phyloP scores from a whole-genome alignment of 768 basidiomycete species.

The Hygrophorus russula region DNA sequence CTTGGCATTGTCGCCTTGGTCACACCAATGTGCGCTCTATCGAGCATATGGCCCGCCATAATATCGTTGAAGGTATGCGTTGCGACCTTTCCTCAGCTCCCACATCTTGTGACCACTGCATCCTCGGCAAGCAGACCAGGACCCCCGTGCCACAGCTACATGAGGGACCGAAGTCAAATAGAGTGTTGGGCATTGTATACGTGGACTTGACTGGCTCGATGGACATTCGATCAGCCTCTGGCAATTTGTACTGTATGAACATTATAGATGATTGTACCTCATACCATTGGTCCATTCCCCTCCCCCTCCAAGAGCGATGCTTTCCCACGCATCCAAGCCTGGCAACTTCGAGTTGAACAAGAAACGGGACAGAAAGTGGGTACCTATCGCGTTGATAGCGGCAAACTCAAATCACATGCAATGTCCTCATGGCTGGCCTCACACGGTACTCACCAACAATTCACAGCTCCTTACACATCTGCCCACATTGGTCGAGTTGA shows the following conservation, averaged over 20 bases:
- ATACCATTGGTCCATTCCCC: conserved; percentile 20
- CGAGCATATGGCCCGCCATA: conserved; percentile 2
- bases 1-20: conserved; percentile 12
- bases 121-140: conserved; percentile 10
- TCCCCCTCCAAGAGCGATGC: conserved; percentile 18
- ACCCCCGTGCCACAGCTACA: conserved; percentile 8
- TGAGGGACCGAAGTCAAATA: background rate
- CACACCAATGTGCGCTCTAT: conserved; percentile 9
- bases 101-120: conserved; percentile 8
- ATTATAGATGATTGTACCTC: conserved; percentile 22
- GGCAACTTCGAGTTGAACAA: conserved; percentile 15
- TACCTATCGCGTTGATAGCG: conserved; percentile 10
- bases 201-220: conserved; percentile 9
- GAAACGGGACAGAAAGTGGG: conserved; percentile 12
- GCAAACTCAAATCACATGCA: conserved; percentile 13
- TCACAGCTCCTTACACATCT: conserved; percentile 22
- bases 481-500: conserved; percentile 26
- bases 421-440: conserved; percentile 9
- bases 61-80: conserved; percentile 10
- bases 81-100: conserved; percentile 8
- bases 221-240: conserved; percentile 4
- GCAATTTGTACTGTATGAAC: conserved; percentile 20
- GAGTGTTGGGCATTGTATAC: conserved; percentile 7
- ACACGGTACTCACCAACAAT: conserved; percentile 9
- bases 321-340: conserved; percentile 14